A percentile compares a stretch with the other conserved stretches of the same genome.
Evolutionary conservation across 768 basidiomycete species (phyloP).

Genomic region (Tylopilus sp.): DNA sequence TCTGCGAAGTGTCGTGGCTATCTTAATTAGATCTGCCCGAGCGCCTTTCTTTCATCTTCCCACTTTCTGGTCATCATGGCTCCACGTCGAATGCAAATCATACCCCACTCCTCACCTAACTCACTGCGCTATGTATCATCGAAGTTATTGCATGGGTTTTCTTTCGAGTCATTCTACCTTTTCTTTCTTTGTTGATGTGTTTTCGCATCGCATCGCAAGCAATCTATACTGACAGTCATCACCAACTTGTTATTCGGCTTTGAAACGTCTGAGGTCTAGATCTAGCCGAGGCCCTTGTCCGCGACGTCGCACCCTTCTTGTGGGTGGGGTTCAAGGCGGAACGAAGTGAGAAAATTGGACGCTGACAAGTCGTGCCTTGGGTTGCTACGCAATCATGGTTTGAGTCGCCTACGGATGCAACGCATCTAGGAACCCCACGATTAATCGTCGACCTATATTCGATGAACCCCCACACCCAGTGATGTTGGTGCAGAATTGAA

Average conservation of each 20-base stretch:
- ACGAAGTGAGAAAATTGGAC: too few species aligned
- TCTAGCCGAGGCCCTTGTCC: too few species aligned
- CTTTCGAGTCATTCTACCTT: not conserved
- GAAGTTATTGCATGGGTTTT: conserved; percentile 27
- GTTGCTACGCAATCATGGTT: too few species aligned
- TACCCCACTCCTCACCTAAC: conserved; percentile 22
- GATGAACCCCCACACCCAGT: too few species aligned
- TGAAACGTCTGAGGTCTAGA: too few species aligned
- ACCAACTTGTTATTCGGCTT: not conserved
- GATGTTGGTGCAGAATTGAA: too few species aligned
- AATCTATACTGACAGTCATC: conserved; percentile 17
- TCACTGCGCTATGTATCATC: conserved; percentile 32
- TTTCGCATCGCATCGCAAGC: conserved; percentile 9
- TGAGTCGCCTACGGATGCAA: too few species aligned
- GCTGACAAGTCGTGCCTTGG: too few species aligned
- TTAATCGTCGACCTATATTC: too few species aligned
- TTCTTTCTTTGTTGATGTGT: conserved; percentile 1
- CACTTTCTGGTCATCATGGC: conserved; percentile 8
- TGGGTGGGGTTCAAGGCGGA: too few species aligned
- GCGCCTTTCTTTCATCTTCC: not conserved
- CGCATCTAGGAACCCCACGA: too few species aligned
- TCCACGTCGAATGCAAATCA: conserved; percentile 13
- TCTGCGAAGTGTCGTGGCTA: conserved; percentile 90
- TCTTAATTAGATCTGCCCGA: conserved; percentile 94
- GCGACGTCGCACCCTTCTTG: too few species aligned